A percentile compares a stretch with the other conserved stretches of the same genome.
phyloP scores from a whole-genome alignment of 2,329 filamentous ascomycete genomes.

The Leptoxyphium fumago region DNA sequence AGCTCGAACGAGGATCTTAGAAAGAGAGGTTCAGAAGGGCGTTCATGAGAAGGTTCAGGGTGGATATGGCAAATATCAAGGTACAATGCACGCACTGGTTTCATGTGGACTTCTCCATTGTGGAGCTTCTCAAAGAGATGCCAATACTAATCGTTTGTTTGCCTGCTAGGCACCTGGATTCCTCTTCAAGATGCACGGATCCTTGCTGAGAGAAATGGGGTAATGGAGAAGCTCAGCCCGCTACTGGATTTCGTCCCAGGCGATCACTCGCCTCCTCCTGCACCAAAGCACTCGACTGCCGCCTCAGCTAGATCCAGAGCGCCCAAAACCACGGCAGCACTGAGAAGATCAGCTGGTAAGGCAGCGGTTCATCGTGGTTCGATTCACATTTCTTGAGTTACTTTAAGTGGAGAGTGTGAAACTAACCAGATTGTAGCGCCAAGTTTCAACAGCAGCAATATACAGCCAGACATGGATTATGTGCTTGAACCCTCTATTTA shows the following conservation, averaged over 20 bases:
- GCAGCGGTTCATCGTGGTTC: background rate
- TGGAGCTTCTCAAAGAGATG: background rate
- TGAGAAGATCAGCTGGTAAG: slow-evolving; percentile 9
- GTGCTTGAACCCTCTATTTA: slow-evolving; percentile 1
- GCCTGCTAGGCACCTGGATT: slow-evolving; percentile 71
- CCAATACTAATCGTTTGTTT: background rate
- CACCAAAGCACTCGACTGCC: slow-evolving; percentile 69
- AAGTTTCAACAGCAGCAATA: background rate
- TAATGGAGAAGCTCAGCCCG: slow-evolving; percentile 65
- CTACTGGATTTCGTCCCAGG: slow-evolving; percentile 87
- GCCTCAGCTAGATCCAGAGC: slow-evolving; percentile 64
- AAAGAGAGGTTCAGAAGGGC: slow-evolving; percentile 93
- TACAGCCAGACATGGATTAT: background rate
- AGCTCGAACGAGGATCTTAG: slow-evolving; percentile 81
- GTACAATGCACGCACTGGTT: slow-evolving; percentile 33
- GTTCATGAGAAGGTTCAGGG: slow-evolving; percentile 96
- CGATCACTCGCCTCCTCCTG: slow-evolving; percentile 77
- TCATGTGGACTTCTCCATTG: background rate
- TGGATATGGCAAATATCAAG: slow-evolving; percentile 97
- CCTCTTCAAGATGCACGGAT: slow-evolving; percentile 67
- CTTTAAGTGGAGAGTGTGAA: too few species aligned
- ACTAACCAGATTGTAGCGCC: background rate
- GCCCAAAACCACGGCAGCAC: slow-evolving; percentile 33
- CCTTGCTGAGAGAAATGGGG: slow-evolving; percentile 74
- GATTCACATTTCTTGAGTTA: slow-evolving; percentile 3